These are phyloP conservation scores for Singerocomus inundabilis DNA, from an alignment of 1,284 basidiomycete genomes.

Conservation along the genomic window DNA sequence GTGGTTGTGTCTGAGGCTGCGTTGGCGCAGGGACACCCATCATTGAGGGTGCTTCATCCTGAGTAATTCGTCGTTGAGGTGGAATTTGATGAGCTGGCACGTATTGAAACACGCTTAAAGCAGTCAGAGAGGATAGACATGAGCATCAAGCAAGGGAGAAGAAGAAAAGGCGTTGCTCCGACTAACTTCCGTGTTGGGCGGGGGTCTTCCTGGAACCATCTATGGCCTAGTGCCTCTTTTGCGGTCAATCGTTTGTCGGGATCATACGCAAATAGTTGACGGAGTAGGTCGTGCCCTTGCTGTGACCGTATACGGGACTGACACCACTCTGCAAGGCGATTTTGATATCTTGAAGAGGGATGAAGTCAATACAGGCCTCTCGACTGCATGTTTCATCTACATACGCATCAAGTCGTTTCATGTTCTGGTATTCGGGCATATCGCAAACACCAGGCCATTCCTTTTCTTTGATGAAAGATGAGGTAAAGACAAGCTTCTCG, in stretches of 20 bases:
- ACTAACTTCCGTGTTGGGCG: conserved; percentile 71
- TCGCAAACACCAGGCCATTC: conserved; percentile 87
- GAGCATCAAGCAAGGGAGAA: conserved; percentile 3
- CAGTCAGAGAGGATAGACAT: background rate
- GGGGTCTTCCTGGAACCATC: conserved; percentile 80
- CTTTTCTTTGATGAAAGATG: conserved; percentile 47
- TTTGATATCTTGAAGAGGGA: conserved; percentile 50
- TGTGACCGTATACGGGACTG: conserved; percentile 57
- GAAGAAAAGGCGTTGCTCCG: background rate
- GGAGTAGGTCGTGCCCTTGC: conserved; percentile 81
- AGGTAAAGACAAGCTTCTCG: background rate
- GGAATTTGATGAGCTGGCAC: conserved; percentile 58
- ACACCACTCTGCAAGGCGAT: conserved; percentile 80
- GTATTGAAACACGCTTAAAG: conserved; percentile 59
- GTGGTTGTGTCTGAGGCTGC: conserved; percentile 38
- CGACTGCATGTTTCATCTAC: conserved; percentile 31
- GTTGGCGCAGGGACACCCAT: conserved; percentile 54
- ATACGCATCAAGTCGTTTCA: conserved; percentile 77
- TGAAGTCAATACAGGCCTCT: conserved; percentile 3
- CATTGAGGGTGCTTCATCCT: conserved; percentile 79
- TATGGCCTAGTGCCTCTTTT: conserved; percentile 76
- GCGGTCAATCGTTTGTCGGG: conserved; percentile 86
- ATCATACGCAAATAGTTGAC: conserved; percentile 84
- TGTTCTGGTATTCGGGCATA: conserved; percentile 85
- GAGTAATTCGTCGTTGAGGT: conserved; percentile 70